Percentiles rank a stretch among this genome's conserved stretches.
Evolutionary conservation across 352 stramenopile genomes (phyloP).

Genomic region (Thraustotheca clavata): DNA sequence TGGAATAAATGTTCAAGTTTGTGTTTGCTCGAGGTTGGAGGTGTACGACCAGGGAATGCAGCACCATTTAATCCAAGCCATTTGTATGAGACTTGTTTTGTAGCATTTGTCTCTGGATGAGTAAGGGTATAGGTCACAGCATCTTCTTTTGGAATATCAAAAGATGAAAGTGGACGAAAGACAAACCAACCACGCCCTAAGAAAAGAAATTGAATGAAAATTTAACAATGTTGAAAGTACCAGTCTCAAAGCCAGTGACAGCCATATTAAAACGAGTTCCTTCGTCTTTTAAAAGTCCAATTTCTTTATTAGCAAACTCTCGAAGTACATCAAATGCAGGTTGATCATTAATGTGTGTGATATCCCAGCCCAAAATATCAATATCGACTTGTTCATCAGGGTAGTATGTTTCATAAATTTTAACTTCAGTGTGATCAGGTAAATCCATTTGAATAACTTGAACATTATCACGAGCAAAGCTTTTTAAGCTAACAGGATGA

Average conservation of each 20-base stretch:
- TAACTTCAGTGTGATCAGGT: constrained; percentile 12
- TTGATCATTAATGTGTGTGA: constrained; percentile 10
- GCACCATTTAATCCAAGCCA: constrained; percentile 17
- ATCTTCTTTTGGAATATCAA: constrained; percentile 6
- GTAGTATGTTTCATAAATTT: constrained; percentile 13
- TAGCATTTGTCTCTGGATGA: background rate
- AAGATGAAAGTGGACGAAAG: constrained; percentile 9
- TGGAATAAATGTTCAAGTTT: constrained; percentile 18
- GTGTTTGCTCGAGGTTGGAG: background rate
- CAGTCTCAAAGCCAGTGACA: constrained; percentile 17
- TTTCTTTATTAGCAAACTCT: constrained; percentile 8
- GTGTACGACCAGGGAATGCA: constrained; percentile 7
- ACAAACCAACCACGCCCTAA: constrained; percentile 15
- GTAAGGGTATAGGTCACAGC: constrained; percentile 3
- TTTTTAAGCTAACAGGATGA: constrained; percentile 9
- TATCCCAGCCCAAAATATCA: constrained; percentile 15
- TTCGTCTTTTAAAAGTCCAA: constrained; percentile 14
- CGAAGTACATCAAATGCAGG: constrained; percentile 5
- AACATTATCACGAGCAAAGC: background rate
- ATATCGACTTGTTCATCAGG: background rate
- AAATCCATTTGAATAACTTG: constrained; percentile 7
- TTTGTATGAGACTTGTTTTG: constrained; percentile 9
- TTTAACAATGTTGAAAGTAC: background rate
- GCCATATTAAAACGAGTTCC: constrained; percentile 21
- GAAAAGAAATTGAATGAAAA: background rate